Percentiles rank a stretch among this genome's conserved stretches.
phyloP scores from a whole-genome alignment of 1,284 basidiomycete species.

The Leccinum huronense region DNA sequence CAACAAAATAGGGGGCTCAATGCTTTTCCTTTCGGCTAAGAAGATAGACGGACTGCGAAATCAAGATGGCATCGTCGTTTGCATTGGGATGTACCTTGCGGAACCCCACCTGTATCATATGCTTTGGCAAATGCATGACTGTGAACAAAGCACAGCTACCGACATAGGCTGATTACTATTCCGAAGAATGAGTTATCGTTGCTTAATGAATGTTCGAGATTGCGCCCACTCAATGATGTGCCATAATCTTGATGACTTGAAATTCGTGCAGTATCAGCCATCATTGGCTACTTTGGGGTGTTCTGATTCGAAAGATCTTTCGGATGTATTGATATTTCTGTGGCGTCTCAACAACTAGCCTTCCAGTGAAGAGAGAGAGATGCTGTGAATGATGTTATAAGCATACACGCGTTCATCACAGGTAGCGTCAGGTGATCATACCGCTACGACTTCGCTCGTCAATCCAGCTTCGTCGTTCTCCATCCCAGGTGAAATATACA shows the following conservation, averaged over 20 bases:
- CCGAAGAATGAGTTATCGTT: conserved; percentile 7
- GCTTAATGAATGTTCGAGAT: conserved; percentile 6
- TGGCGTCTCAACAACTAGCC: not conserved
- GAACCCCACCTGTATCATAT: not conserved
- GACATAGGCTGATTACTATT: not conserved
- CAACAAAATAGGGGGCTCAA: conserved; percentile 5
- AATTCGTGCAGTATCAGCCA: not conserved
- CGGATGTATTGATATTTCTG: conserved; percentile 12
- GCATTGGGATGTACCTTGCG: not conserved
- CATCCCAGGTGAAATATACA: conserved; percentile 4
- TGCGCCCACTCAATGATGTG: conserved; percentile 20
- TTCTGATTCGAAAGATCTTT: conserved; percentile 8
- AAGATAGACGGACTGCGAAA: not conserved
- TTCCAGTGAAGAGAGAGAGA: not conserved
- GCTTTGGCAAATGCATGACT: not conserved
- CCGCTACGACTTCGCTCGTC: not conserved
- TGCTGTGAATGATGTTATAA: conserved; percentile 10
- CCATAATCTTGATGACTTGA: conserved; percentile 4
- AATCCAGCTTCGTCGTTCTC: conserved; percentile 7
- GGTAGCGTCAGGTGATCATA: conserved; percentile 5
- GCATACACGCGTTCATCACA: conserved; percentile 1
- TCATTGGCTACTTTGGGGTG: conserved; percentile 1
- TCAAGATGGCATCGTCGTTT: not conserved
- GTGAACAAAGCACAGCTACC: not conserved
- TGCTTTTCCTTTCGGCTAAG: conserved; percentile 1